Percentiles rank a stretch among this genome's conserved stretches.
phyloP scores from a whole-genome alignment of 78 protist species.

The Dictyostelium brefeldianum region DNA sequence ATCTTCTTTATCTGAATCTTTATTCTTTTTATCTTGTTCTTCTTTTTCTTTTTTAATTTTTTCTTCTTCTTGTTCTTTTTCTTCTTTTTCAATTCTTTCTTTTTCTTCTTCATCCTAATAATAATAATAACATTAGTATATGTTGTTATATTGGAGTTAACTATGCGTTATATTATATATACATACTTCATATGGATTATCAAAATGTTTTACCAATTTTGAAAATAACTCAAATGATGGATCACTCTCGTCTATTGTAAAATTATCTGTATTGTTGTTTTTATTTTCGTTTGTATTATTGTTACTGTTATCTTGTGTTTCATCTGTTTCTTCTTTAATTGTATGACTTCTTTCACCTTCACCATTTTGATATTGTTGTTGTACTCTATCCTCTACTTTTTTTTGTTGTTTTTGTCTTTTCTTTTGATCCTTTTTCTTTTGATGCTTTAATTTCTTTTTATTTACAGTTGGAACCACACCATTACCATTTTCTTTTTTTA shows the following conservation, averaged over 20 bases:
- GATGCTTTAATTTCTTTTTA: conserved; percentile 23
- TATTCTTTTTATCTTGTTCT: not conserved
- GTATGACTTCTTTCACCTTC: not conserved
- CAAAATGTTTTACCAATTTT: conserved; percentile 64
- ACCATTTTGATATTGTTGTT: not conserved
- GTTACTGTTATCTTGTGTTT: not conserved
- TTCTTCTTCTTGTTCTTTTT: conserved; percentile 14
- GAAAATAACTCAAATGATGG: conserved; percentile 57
- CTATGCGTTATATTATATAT: no score
- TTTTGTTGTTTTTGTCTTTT: conserved; percentile 38
- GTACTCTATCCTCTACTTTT: not conserved
- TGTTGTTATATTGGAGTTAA: not conserved
- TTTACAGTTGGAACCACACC: not conserved
- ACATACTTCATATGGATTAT: conserved; percentile 19
- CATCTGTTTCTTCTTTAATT: not conserved
- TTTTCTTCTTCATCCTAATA: not conserved
- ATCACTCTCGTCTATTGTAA: conserved; percentile 59
- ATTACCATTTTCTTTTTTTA: not conserved
- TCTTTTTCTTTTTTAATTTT: conserved; percentile 22
- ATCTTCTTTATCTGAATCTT: conserved; percentile 6
- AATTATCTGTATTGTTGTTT: not conserved
- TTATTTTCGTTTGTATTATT: not conserved
- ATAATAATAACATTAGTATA: not conserved
- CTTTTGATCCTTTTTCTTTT: conserved; percentile 39
- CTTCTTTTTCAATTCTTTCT: conserved; percentile 46